Evolutionary conservation across 345 rosid species (phyloP).

Genomic region (Eucalyptus tenuipes): DNA sequence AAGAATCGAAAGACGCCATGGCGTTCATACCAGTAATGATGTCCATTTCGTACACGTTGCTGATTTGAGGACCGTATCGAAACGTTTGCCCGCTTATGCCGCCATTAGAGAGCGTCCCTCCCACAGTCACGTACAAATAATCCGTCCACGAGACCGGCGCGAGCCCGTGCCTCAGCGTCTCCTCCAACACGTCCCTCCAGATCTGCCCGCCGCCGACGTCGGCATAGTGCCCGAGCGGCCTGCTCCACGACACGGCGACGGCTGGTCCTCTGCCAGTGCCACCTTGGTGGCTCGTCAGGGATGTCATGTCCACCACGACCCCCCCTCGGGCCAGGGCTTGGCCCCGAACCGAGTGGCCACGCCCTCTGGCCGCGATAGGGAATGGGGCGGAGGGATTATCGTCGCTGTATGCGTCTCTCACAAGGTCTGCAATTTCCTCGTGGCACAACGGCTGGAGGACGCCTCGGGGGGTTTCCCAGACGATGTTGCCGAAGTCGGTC

Average conservation of each 20-base stretch:
- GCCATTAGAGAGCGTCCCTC: conserved; percentile 90
- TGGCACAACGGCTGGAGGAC: conserved; percentile 53
- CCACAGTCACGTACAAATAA: conserved; percentile 73
- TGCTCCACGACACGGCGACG: background rate
- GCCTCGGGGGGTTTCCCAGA: conserved; percentile 35
- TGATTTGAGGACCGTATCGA: conserved; percentile 86
- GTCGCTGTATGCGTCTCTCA: conserved; percentile 21
- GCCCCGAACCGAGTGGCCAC: conserved; percentile 60
- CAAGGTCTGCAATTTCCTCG: conserved; percentile 29
- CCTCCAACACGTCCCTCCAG: conserved; percentile 70
- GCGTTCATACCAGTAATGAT: conserved; percentile 62
- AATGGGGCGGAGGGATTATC: conserved; percentile 16
- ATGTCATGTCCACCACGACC: conserved; percentile 58
- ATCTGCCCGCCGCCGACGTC: conserved; percentile 70
- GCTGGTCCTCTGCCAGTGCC: conserved; percentile 6
- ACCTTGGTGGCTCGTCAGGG: conserved; percentile 8
- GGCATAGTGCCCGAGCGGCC: conserved; percentile 17
- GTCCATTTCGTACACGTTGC: conserved; percentile 73
- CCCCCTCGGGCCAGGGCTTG: conserved; percentile 69
- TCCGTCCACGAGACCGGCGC: conserved; percentile 86
- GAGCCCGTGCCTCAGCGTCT: conserved; percentile 34
- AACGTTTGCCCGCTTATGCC: conserved; percentile 88
- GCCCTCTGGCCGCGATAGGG: conserved; percentile 63
- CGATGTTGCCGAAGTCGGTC: conserved; percentile 59
- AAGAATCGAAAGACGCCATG: background rate